Conservation (phyloP, 75 land plant species). For the Pinus albicaulis region DNA sequence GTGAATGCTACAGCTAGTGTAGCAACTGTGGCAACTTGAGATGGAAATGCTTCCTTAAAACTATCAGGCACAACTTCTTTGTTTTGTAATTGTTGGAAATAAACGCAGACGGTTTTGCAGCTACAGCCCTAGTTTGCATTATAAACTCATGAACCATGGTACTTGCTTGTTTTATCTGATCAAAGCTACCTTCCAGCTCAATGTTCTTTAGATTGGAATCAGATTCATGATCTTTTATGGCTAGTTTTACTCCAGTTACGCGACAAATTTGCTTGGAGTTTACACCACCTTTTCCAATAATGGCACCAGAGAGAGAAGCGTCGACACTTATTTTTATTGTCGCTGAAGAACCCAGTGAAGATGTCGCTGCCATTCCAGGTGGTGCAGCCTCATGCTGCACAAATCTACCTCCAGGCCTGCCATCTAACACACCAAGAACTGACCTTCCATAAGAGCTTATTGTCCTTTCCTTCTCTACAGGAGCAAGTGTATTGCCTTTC, state of each 20-base stretch:
- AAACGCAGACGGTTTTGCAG: conserved; percentile 10
- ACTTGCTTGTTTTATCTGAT: conserved; percentile 83
- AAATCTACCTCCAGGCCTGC: neutral
- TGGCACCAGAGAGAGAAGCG: conserved; percentile 81
- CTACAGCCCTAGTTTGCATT: too few species aligned
- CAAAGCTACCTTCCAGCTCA: too few species aligned
- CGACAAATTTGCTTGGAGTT: too few species aligned
- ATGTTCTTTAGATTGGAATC: too few species aligned
- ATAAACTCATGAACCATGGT: conserved; percentile 79
- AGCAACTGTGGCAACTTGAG: too few species aligned
- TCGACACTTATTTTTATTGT: conserved; percentile 77
- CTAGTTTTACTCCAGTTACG: too few species aligned
- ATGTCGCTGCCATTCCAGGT: conserved; percentile 45
- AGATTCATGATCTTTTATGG: too few species aligned
- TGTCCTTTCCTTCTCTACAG: neutral
- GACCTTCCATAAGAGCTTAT: conserved; percentile 8
- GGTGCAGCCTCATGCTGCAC: conserved; percentile 16
- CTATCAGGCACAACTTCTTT: too few species aligned
- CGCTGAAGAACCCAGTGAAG: conserved; percentile 62
- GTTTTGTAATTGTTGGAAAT: conserved; percentile 72
- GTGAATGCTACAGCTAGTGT: too few species aligned
- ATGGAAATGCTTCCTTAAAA: too few species aligned
- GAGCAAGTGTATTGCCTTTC: conserved; percentile 9
- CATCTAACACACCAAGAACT: conserved; percentile 8
- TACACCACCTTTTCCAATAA: too few species aligned